These are phyloP conservation scores for Ramalina peruviana DNA, from an alignment of 495 filamentous ascomycete genomes.

Conservation along the genomic window DNA sequence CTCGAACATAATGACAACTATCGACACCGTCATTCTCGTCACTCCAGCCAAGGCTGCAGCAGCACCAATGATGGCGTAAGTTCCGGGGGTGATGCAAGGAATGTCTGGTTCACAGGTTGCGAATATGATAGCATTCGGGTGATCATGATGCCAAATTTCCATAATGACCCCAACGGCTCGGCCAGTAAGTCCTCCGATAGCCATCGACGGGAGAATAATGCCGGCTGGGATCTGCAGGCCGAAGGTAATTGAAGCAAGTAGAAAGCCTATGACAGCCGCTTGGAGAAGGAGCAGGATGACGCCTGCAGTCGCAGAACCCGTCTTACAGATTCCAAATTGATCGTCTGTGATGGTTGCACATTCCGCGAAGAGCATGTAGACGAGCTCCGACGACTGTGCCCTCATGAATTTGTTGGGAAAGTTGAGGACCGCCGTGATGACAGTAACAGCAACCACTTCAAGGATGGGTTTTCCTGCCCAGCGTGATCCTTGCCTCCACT, in stretches of 20 bases:
- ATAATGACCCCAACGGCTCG: slow-evolving; percentile 79
- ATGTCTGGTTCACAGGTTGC: slow-evolving; percentile 71
- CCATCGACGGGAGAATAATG: slow-evolving; percentile 95
- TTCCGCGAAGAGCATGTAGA: slow-evolving; percentile 84
- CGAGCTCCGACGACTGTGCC: slow-evolving; percentile 79
- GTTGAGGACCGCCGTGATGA: slow-evolving; percentile 77
- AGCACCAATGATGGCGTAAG: slow-evolving; percentile 92
- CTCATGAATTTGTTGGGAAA: slow-evolving; percentile 93
- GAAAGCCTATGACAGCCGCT: slow-evolving; percentile 68
- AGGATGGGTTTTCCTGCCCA: slow-evolving; percentile 52
- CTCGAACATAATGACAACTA: slow-evolving; percentile 99
- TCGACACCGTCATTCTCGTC: slow-evolving; percentile 93
- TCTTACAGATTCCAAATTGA: slow-evolving; percentile 75
- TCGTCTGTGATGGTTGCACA: slow-evolving; percentile 68
- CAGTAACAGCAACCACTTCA: slow-evolving; percentile 62
- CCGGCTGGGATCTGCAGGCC: slow-evolving; percentile 94
- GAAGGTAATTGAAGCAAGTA: slow-evolving; percentile 80
- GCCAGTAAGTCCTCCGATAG: slow-evolving; percentile 86
- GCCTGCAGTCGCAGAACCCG: slow-evolving; percentile 51
- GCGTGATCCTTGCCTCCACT: slow-evolving; percentile 54
- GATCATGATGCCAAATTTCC: slow-evolving; percentile 72
- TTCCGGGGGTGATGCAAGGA: slow-evolving; percentile 83
- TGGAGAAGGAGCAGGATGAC: slow-evolving; percentile 69
- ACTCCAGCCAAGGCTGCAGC: slow-evolving; percentile 92
- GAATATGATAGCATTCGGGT: slow-evolving; percentile 68